Evolutionary conservation across 352 stramenopile genomes (phyloP), one percentile per base, ranked within the genome.

Genomic region (Globisporangium spiculum): DNA sequence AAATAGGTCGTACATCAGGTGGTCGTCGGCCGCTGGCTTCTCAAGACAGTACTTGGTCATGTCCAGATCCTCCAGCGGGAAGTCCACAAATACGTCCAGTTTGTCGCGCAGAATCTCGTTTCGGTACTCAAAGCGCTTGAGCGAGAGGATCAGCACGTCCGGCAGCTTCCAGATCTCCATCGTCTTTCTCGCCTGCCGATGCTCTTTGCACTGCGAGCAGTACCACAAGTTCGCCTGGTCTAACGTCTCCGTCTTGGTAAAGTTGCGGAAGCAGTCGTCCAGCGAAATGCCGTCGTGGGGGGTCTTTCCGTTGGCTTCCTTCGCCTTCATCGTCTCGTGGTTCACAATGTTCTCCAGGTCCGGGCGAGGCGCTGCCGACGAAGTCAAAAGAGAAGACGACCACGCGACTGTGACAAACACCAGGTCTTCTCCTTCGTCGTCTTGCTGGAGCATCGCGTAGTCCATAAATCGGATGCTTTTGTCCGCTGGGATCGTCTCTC

Each of bases 71-170:
- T 93, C 81, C 7, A 97, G 70, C 14, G 91, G 91, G 65, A 97
- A 97, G 64, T 96, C 87, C 32, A 97, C 88, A 41, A 88, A 88
- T 54, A 84, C 80, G 36, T 93, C 80, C 53, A 97, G 73, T 70
- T 96, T 96, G 66, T 96, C 84, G 16, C 87, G 84, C 55, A 94
- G 66, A 36, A 93, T 78, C 48, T 91, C 80, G 58, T 92, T 94
- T 44, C 86, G 84, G 56, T 96, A 95, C 70, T 97, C 88, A 60
- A 97, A 97, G 16, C 90, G 77, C 78, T 97, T 97, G 63, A 97
- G 83, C 44, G 86, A 92, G 22, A 97, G 66, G 46, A 97, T 85
- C 16, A 97, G 77, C 27, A 97, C 78, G 41, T 94, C 82, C 7
- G 90, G 90, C 27, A 92, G 66, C 44, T 84, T 82, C 79, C 86